phyloP scores from a whole-genome alignment of 2,329 filamentous ascomycete genomes.

The Neofusicoccum cordaticola region DNA sequence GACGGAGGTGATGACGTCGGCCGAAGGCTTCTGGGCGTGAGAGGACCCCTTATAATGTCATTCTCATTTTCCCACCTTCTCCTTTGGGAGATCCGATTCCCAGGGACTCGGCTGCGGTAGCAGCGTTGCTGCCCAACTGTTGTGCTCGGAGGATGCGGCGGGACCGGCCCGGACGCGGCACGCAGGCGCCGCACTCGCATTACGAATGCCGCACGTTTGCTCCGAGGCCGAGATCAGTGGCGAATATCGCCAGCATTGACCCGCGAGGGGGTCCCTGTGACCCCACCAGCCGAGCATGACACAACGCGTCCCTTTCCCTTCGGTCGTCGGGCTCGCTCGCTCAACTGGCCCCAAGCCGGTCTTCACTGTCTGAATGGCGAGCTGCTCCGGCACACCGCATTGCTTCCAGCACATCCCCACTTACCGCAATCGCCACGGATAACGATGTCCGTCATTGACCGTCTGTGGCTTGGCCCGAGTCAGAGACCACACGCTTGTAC shows the following conservation, averaged over 20 bases:
- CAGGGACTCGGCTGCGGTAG: neutral
- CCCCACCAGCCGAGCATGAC: neutral
- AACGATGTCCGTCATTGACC: neutral
- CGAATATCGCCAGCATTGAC: neutral
- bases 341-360: no score
- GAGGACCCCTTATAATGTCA: neutral
- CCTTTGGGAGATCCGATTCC: neutral
- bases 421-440: neutral
- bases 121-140: constrained; percentile 8
- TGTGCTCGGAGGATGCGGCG: neutral
- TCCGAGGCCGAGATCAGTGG: neutral
- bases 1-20: neutral
- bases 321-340: neutral
- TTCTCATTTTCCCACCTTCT: neutral
- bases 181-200: neutral
- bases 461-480: neutral
- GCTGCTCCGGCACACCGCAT: neutral
- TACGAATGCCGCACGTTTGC: neutral
- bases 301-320: neutral
- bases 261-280: neutral
- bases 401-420: neutral
- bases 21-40: neutral
- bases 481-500: neutral
- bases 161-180: constrained; percentile 3
- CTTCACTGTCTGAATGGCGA: neutral